Evolutionary conservation across 768 basidiomycete genomes (phyloP).

Genomic region (Tricholoma terreum): DNA sequence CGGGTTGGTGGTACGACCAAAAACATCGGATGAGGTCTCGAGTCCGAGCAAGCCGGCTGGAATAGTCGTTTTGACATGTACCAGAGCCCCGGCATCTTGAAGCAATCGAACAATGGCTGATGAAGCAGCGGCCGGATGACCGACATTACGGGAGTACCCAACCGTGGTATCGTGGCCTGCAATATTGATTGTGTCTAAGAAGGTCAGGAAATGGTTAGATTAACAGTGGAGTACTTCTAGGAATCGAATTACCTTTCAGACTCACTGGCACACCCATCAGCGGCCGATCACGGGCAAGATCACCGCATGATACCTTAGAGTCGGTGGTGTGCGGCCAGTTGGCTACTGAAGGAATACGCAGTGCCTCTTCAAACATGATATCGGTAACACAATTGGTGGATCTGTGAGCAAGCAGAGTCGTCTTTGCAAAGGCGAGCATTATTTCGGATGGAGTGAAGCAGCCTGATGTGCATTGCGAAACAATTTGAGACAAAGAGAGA

Average conservation of each 20-base stretch:
- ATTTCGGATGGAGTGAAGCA: conserved; percentile 39
- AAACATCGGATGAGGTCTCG: conserved; percentile 58
- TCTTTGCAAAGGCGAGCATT: conserved; percentile 53
- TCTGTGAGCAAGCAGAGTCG: conserved; percentile 48
- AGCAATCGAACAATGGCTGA: conserved; percentile 55
- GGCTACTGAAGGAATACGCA: conserved; percentile 33
- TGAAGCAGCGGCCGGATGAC: conserved; percentile 42
- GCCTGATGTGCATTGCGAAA: conserved; percentile 42
- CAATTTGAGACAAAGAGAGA: conserved; percentile 46
- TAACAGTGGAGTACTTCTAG: conserved; percentile 13
- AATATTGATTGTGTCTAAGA: conserved; percentile 45
- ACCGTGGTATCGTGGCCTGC: conserved; percentile 59
- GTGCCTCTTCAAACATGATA: conserved; percentile 52
- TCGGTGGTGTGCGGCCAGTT: conserved; percentile 40
- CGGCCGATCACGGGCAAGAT: conserved; percentile 38
- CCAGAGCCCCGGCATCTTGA: conserved; percentile 60
- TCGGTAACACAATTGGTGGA: conserved; percentile 70
- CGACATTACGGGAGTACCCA: conserved; percentile 53
- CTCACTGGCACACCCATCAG: conserved; percentile 69
- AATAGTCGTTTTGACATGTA: conserved; percentile 62
- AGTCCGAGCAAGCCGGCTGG: conserved; percentile 55
- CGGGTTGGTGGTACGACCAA: conserved; percentile 62
- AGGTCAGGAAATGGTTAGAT: conserved; percentile 2
- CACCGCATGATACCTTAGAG: conserved; percentile 29
- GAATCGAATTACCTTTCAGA: conserved; percentile 50